These are phyloP conservation scores for Myrica gale DNA, from an alignment of 306 rosid genomes.

Conservation along the genomic window DNA sequence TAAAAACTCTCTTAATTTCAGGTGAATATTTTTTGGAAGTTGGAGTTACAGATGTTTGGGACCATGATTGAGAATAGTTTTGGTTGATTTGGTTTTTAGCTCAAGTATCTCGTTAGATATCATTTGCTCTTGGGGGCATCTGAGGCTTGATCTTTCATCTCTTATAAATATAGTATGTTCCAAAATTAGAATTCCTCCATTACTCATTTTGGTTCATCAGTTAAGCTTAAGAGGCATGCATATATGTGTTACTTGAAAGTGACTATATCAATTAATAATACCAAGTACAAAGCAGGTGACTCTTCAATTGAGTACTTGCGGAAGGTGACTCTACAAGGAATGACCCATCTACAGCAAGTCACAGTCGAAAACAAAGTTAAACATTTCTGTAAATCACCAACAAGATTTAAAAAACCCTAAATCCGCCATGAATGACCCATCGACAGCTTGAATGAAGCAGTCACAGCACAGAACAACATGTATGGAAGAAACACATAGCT, in stretches of 20 bases:
- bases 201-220: not conserved
- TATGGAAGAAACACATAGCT: no score
- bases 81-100: slow-evolving; percentile 23
- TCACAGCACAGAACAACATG: no score
- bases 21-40: slow-evolving; percentile 25
- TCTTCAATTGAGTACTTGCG: not conserved
- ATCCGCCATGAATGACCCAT: no score
- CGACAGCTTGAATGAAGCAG: no score
- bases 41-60: slow-evolving; percentile 27
- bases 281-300: not conserved
- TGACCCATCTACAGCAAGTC: no score
- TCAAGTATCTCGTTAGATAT: slow-evolving; percentile 23
- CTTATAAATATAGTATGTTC: not conserved
- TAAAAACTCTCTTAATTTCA: no score
- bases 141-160: not conserved
- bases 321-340: no score
- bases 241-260: not conserved
- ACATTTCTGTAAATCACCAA: no score
- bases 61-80: slow-evolving; percentile 27
- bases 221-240: not conserved
- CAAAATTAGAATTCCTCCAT: not conserved
- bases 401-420: no score
- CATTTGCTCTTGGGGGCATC: slow-evolving; percentile 17
- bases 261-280: not conserved
- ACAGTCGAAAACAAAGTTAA: no score